Percentiles rank a stretch among this genome's conserved stretches.
These are phyloP conservation scores for Agrocybe praecox DNA, from an alignment of 768 basidiomycete species.

Conservation along the genomic window DNA sequence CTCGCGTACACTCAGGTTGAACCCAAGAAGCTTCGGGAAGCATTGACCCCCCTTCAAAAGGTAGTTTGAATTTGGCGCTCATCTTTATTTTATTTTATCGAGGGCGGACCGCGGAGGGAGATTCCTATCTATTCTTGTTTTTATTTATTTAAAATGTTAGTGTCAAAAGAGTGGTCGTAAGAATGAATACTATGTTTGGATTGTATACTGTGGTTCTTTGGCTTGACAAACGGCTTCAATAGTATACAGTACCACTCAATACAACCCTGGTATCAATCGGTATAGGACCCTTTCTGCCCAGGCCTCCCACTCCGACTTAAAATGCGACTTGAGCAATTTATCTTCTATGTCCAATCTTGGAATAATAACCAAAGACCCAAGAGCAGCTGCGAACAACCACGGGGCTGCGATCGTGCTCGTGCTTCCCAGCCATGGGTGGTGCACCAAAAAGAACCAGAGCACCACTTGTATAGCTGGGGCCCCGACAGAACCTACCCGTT, in stretches of 20 bases:
- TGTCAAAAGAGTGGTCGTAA: too few relatives aligned
- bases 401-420: constrained; percentile 10
- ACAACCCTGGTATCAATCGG: constrained; percentile 32
- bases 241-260: constrained; percentile 6
- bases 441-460: constrained; percentile 10
- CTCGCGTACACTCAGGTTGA: too few relatives aligned
- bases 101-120: too few relatives aligned
- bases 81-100: too few relatives aligned
- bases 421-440: not conserved
- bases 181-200: too few relatives aligned
- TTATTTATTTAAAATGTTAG: too few relatives aligned
- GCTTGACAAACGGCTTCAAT: too few relatives aligned
- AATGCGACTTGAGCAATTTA: constrained; percentile 25
- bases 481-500: constrained; percentile 23
- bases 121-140: too few relatives aligned
- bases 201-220: too few relatives aligned
- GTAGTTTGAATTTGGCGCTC: too few relatives aligned
- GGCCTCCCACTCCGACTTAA: constrained; percentile 33
- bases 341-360: constrained; percentile 33
- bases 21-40: too few relatives aligned
- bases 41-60: too few relatives aligned
- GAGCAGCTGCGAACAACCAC: constrained; percentile 11
- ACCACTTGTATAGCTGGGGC: constrained; percentile 15
- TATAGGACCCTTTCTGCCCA: constrained; percentile 30
- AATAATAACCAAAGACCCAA: constrained; percentile 5